A percentile compares a stretch with the other conserved stretches of the same genome.
Evolutionary conservation across 1,139 yeast genomes (phyloP).

Genomic region (Debaryomyces nepalensis): DNA sequence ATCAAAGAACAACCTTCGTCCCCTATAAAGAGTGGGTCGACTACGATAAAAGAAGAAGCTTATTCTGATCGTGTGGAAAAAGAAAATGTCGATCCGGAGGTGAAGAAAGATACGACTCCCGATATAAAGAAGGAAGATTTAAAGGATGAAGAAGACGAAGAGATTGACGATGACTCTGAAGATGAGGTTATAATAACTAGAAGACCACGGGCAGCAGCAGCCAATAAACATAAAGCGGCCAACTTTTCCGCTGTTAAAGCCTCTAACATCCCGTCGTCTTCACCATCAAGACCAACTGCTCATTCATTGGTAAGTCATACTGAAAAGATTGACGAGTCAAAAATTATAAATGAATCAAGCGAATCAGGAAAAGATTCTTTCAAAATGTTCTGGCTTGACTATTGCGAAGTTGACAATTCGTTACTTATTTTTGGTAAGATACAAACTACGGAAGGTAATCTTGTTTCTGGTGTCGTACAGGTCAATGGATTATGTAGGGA

Average conservation of each 20-base stretch:
- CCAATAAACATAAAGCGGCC: constrained; percentile 27
- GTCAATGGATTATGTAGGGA: constrained; percentile 73
- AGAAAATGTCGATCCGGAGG: constrained; percentile 17
- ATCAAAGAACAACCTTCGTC: constrained; percentile 35
- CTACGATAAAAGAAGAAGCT: constrained; percentile 12
- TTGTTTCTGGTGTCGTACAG: constrained; percentile 80
- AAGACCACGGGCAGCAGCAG: constrained; percentile 47
- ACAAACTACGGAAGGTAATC: constrained; percentile 57
- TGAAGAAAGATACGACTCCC: constrained; percentile 4
- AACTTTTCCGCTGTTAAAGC: constrained; percentile 29
- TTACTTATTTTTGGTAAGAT: constrained; percentile 86
- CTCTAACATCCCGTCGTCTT: constrained; percentile 25
- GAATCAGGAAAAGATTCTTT: constrained; percentile 46
- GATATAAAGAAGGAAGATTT: constrained; percentile 9
- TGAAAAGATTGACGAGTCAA: constrained; percentile 51
- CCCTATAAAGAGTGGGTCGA: constrained; percentile 30
- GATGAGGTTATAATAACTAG: constrained; percentile 56
- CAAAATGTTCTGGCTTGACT: constrained; percentile 90
- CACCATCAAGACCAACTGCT: constrained; percentile 26
- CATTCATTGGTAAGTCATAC: constrained; percentile 32
- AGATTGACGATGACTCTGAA: constrained; percentile 46
- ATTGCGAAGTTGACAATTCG: constrained; percentile 72
- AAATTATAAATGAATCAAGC: constrained; percentile 43
- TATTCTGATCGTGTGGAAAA: constrained; percentile 19
- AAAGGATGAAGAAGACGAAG: constrained; percentile 19